phyloP scores from a whole-genome alignment of 164 flowering plant species.

The Vitis amurensis region DNA sequence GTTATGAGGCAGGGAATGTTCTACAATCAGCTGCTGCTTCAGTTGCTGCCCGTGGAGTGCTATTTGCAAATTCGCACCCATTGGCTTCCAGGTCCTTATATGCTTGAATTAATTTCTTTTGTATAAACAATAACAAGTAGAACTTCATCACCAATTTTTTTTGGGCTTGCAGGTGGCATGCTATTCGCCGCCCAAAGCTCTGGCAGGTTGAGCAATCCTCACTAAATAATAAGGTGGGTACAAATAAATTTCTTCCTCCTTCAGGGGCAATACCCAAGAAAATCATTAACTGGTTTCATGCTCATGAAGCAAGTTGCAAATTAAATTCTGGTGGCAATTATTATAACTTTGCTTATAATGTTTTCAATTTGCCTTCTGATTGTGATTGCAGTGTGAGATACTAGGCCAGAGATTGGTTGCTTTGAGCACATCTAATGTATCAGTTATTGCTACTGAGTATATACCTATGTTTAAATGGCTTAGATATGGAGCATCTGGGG shows the following conservation, averaged over 20 bases:
- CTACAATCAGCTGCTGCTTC: conserved; percentile 81
- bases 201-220: conserved; percentile 81
- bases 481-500: conserved; percentile 30
- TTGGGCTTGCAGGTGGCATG: conserved; percentile 74
- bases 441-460: conserved; percentile 61
- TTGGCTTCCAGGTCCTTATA: conserved; percentile 57
- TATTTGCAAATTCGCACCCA: conserved; percentile 82
- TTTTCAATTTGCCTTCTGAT: neutral
- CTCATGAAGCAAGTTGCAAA: neutral
- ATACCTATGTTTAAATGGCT: conserved; percentile 60
- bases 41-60: conserved; percentile 88
- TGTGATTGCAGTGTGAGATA: conserved; percentile 58
- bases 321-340: neutral
- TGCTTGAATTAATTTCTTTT: neutral
- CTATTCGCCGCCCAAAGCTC: conserved; percentile 83
- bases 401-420: conserved; percentile 31
- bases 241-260: neutral
- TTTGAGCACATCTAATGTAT: conserved; percentile 18
- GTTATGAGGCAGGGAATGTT: conserved; percentile 58
- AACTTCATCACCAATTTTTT: conserved; percentile 3
- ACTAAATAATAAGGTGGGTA: conserved; percentile 55
- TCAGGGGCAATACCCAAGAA: neutral
- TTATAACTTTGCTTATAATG: too few species aligned
- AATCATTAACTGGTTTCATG: neutral
- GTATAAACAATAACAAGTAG: neutral